Base-by-base conservation (phyloP, 257 asterid genomes). In the Coffea eugenioides region DNA sequence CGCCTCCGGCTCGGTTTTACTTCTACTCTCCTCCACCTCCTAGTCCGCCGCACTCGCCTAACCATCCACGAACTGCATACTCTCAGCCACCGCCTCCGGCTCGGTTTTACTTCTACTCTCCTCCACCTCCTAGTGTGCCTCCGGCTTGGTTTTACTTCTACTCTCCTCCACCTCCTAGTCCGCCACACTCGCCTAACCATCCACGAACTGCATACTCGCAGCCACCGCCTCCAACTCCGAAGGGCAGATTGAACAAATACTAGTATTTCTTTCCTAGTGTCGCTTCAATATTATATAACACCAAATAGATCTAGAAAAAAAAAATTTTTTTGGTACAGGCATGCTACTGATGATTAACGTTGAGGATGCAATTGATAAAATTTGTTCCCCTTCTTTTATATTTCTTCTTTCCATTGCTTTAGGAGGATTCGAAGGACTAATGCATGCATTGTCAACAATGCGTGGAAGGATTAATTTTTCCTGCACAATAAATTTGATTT, bases 21-120 rank as follows among this genome's bases (percentile, higher is more conserved):
- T 86, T 83, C 75, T 83, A 86, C 83, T 86, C 86, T 49, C 86
- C 87, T 23, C 86, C 87, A 5, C 89, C 85, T 9, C 88, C 84
- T 25, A 70, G 76, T 46, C 79, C 84, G 51, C 82, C 84, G 1
- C 77, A 69, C 48, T 61, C 74, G 45, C 82, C 73, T 8, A 21
- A 68, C 39, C 65, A 18, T 52, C 84, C 79, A 49, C 69, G 34
- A 1, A 77, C 36, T 41, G 46, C 82, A 46, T 79, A 51, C 48
- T 67, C 67, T 16, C 67, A 27, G 8, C 64, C 74, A 14, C 77
- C 80, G 21, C 75, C 34, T 27, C 89, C 85, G 3, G 77, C 85
- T 4, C 77, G 77, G 86, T 83, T 83, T 77, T 68, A 80, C 70
- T 86, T 83, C 75, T 83, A 86, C 83, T 86, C 86, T 49, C 86